phyloP scores from a whole-genome alignment of 345 rosid species.

The Linum trigynum region DNA sequence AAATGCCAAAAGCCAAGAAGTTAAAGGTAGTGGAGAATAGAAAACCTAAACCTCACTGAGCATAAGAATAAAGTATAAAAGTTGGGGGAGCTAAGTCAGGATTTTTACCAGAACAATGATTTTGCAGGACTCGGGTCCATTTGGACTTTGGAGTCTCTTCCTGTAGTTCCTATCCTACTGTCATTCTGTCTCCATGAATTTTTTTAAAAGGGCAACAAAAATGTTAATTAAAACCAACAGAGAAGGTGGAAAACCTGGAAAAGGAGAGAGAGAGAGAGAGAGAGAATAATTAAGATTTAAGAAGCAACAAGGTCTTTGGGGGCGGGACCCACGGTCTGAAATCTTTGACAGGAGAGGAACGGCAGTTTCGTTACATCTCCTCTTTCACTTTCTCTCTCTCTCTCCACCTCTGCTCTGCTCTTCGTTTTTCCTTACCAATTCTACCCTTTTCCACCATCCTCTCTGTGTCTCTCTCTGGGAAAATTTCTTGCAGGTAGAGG shows the following conservation, averaged over 20 bases:
- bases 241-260: neutral
- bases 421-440: neutral
- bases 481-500: neutral
- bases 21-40: no score
- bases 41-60: no score
- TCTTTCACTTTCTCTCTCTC: slow-evolving; percentile 6
- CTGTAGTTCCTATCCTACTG: no score
- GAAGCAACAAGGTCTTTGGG: slow-evolving; percentile 40
- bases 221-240: no score
- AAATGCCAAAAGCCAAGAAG: no score
- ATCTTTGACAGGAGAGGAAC: slow-evolving; percentile 46
- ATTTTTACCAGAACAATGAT: no score
- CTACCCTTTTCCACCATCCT: slow-evolving; percentile 6
- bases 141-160: no score
- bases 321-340: slow-evolving; percentile 46
- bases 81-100: no score
- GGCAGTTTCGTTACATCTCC: slow-evolving; percentile 43
- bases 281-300: neutral
- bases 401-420: slow-evolving; percentile 8
- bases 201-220: no score
- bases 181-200: no score
- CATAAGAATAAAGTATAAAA: no score
- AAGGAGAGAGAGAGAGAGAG: neutral
- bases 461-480: neutral
- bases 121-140: no score